Percentiles rank a stretch among this genome's conserved stretches.
phyloP scores from a whole-genome alignment of 805 yeast genomes.

The Candida nemodendra region DNA sequence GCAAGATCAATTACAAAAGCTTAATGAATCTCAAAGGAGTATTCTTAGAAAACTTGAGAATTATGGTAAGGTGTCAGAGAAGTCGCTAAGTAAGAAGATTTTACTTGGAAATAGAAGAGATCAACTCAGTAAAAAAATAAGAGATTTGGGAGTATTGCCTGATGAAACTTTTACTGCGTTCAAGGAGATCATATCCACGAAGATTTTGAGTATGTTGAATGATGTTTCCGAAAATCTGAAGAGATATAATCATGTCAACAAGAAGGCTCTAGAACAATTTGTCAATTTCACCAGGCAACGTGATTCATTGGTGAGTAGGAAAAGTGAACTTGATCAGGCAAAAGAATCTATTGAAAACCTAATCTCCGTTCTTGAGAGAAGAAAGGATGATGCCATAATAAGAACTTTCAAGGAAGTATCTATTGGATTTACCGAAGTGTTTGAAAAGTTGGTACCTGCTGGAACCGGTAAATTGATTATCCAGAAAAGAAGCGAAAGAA shows the following conservation, averaged over 20 bases:
- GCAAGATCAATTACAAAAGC: conserved; percentile 42
- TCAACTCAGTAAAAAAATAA: conserved; percentile 67
- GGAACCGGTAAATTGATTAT: conserved; percentile 77
- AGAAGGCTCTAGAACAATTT: conserved; percentile 85
- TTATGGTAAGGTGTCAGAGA: conserved; percentile 64
- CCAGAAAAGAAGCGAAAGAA: conserved; percentile 38
- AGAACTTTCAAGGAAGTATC: conserved; percentile 78
- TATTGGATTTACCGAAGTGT: conserved; percentile 66
- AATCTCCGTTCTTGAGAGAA: conserved; percentile 64
- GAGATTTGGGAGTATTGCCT: conserved; percentile 86
- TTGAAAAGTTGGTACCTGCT: conserved; percentile 77
- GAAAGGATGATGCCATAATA: conserved; percentile 80
- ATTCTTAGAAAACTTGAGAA: conserved; percentile 56
- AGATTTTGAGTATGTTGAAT: conserved; percentile 52
- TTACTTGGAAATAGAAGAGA: conserved; percentile 60
- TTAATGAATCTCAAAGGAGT: conserved; percentile 57
- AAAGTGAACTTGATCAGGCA: conserved; percentile 67
- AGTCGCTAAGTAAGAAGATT: conserved; percentile 58
- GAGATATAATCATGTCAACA: conserved; percentile 75
- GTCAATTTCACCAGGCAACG: conserved; percentile 69
- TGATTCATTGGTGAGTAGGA: conserved; percentile 61
- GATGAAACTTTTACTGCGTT: conserved; percentile 70
- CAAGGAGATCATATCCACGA: conserved; percentile 44
- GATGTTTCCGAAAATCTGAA: conserved; percentile 55
- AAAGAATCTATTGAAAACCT: conserved; percentile 70